Percentiles rank a stretch among this genome's conserved stretches.
These are phyloP conservation scores for Fraxinus sp. DNA, from an alignment of 305 asterid genomes.

Conservation along the genomic window DNA sequence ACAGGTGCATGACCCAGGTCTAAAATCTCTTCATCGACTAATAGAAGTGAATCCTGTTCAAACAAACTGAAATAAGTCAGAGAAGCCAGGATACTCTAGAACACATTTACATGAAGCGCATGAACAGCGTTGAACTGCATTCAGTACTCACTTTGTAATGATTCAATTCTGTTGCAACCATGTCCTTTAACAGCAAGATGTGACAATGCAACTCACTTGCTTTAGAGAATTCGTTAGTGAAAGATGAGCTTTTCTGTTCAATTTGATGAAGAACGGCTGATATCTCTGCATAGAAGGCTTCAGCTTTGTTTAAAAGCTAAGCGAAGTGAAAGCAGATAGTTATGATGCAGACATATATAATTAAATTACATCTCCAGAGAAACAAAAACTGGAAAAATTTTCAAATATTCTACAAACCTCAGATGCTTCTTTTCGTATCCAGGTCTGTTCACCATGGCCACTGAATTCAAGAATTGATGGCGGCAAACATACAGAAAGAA, in stretches of 20 bases:
- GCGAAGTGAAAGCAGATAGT: slow-evolving; percentile 26
- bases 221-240: slow-evolving; percentile 49
- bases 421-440: slow-evolving; percentile 65
- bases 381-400: not conserved
- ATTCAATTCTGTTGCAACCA: slow-evolving; percentile 52
- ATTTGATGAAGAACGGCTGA: slow-evolving; percentile 50
- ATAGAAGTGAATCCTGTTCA: slow-evolving; percentile 51
- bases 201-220: slow-evolving; percentile 49
- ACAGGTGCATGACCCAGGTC: slow-evolving; percentile 33
- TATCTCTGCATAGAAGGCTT: slow-evolving; percentile 59
- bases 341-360: slow-evolving; percentile 7
- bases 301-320: slow-evolving; percentile 65
- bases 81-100: not conserved
- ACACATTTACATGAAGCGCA: slow-evolving; percentile 11
- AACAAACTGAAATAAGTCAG: slow-evolving; percentile 19
- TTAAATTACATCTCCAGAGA: not conserved
- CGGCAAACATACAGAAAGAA: slow-evolving; percentile 78
- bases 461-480: slow-evolving; percentile 75
- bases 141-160: slow-evolving; percentile 55
- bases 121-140: not conserved
- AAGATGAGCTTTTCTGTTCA: slow-evolving; percentile 47
- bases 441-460: slow-evolving; percentile 55
- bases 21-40: slow-evolving; percentile 29
- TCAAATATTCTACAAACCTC: slow-evolving; percentile 52
- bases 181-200: slow-evolving; percentile 51